Percentiles rank a stretch among this genome's conserved stretches.
These are phyloP conservation scores for Coemansia sp. DNA, from an alignment of 192 early-diverging fungal species.

Conservation along the genomic window DNA sequence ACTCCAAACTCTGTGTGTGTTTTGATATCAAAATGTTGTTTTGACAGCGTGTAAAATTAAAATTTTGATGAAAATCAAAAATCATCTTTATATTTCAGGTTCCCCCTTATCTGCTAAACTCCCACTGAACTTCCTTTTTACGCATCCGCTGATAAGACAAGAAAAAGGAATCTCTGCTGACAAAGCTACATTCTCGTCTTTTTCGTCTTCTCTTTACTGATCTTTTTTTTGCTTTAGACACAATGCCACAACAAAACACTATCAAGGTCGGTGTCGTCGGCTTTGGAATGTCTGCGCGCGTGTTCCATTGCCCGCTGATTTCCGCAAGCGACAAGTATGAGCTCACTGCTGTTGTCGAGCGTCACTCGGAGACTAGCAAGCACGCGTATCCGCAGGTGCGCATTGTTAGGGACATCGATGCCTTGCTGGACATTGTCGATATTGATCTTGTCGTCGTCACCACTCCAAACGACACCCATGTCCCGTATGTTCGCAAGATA, in stretches of 20 bases:
- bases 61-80: no score
- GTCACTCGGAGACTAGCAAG: slow-evolving; percentile 50
- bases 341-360: slow-evolving; percentile 60
- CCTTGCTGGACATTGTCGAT: slow-evolving; percentile 55
- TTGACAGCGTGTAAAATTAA: no score
- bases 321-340: slow-evolving; percentile 54
- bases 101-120: no score
- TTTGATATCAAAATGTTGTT: no score
- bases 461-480: slow-evolving; percentile 70
- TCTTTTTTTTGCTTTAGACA: neutral
- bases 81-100: no score
- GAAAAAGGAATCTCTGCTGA: no score
- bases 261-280: slow-evolving; percentile 70
- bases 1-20: no score
- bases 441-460: slow-evolving; percentile 75
- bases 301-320: slow-evolving; percentile 68
- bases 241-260: neutral
- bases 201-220: neutral
- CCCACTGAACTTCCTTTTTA: no score
- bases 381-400: slow-evolving; percentile 55
- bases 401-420: slow-evolving; percentile 54
- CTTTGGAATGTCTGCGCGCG: slow-evolving; percentile 62
- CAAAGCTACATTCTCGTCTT: no score
- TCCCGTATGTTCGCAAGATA: slow-evolving; percentile 56
- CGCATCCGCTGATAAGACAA: no score